These are phyloP conservation scores for Monilinia aucupariae DNA, from an alignment of 2,329 filamentous ascomycete species.

Conservation along the genomic window DNA sequence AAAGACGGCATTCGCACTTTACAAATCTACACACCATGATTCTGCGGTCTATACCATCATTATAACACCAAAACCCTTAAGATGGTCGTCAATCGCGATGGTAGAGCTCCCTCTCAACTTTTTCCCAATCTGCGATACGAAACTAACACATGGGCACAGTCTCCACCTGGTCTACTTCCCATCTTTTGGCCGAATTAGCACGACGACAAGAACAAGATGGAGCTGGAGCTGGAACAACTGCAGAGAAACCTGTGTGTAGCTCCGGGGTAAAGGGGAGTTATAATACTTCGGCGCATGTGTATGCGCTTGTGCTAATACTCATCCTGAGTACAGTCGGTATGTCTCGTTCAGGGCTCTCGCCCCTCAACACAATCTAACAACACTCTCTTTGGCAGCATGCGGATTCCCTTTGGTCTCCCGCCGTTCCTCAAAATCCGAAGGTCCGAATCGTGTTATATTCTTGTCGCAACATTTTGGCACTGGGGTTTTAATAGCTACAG, in stretches of 20 bases:
- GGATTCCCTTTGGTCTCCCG: slow-evolving; percentile 35
- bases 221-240: neutral
- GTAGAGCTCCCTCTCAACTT: neutral
- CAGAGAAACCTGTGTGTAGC: slow-evolving; percentile 45
- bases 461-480: slow-evolving; percentile 68
- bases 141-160: slow-evolving; percentile 3
- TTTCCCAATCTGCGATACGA: neutral
- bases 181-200: slow-evolving; percentile 45
- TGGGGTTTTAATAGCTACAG: slow-evolving; percentile 78
- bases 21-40: slow-evolving; percentile 1
- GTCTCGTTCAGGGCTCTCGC: slow-evolving; percentile 2
- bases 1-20: neutral
- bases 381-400: slow-evolving; percentile 29
- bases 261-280: slow-evolving; percentile 46
- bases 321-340: slow-evolving; percentile 47
- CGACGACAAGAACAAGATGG: slow-evolving; percentile 41
- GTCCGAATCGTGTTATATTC: slow-evolving; percentile 42
- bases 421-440: slow-evolving; percentile 30
- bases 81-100: slow-evolving; percentile 15
- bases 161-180: slow-evolving; percentile 22
- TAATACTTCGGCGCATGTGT: slow-evolving; percentile 51
- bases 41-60: slow-evolving; percentile 1
- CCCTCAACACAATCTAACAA: slow-evolving; percentile 9
- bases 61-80: slow-evolving; percentile 14
- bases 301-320: slow-evolving; percentile 53